phyloP scores from a whole-genome alignment of 495 filamentous ascomycete genomes.

The Penicillium silybi region DNA sequence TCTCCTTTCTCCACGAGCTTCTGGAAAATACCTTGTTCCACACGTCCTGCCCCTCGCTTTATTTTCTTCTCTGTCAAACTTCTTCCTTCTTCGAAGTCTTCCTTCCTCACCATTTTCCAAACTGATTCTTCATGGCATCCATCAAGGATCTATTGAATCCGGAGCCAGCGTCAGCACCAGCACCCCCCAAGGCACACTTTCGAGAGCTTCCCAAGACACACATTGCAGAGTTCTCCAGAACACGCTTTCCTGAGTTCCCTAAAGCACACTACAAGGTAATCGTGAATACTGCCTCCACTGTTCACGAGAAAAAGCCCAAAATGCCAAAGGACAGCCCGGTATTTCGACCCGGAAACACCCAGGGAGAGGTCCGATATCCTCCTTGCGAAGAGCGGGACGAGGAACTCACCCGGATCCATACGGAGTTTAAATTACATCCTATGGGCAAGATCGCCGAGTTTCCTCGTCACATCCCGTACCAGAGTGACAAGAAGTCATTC shows the following conservation, averaged over 20 bases:
- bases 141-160: slow-evolving; percentile 34
- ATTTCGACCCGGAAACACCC: slow-evolving; percentile 53
- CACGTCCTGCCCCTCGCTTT: slow-evolving; percentile 4
- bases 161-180: slow-evolving; percentile 4
- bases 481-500: slow-evolving; percentile 87
- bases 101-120: not conserved
- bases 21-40: slow-evolving; percentile 22
- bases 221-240: slow-evolving; percentile 4
- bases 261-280: too few relatives aligned
- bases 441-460: slow-evolving; percentile 64
- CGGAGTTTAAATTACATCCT: slow-evolving; percentile 60
- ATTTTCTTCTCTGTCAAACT: not conserved
- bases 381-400: slow-evolving; percentile 62
- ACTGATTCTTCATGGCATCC: slow-evolving; percentile 22
- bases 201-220: slow-evolving; percentile 3
- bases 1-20: slow-evolving; percentile 10
- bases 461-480: slow-evolving; percentile 82
- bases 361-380: slow-evolving; percentile 61
- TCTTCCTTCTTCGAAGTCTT: not conserved
- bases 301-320: slow-evolving; percentile 42
- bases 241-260: too few relatives aligned
- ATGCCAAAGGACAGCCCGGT: slow-evolving; percentile 57
- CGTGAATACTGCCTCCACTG: not conserved
- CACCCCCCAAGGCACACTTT: not conserved
- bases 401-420: slow-evolving; percentile 50